Evolutionary conservation across 2,329 filamentous ascomycete species (phyloP), one percentile per base, ranked within the genome.

Genomic region (Xylaria sp.): DNA sequence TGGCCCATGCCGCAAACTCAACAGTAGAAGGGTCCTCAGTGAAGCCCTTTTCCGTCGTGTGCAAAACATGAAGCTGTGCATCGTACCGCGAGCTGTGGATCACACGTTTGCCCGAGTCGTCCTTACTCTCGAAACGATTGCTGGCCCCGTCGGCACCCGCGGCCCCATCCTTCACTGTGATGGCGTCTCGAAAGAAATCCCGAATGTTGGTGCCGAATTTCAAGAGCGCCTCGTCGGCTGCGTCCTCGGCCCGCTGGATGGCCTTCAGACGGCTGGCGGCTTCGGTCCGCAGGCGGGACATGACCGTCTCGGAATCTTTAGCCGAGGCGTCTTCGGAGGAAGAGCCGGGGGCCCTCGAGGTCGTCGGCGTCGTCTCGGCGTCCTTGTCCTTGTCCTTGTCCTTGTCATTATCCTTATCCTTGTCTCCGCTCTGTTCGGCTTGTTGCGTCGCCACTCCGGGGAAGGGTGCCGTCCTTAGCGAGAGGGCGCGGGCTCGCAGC

Each of bases 61-160:
- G 96, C 68, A 99, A 94, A 40, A 97, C 94, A 78, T 99, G 95
- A 70, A 99, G 84, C 81, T 98, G 96, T 0, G 96, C 96, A 77
- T 99, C 96, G 78, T 98, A 95, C 69, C 96, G 88, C 60, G 94
- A 97, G 1, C 93, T 93, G 79, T 99, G 96, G 72, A 98, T 97
- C 18, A 98, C 93, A 64, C 96, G 88, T 84, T 96, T 98, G 29
- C 94, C 95, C 59, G 90, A 88, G 5, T 92, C 90, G 80, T 98
- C 95, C 79, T 95, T 97, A 78, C 93, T 97, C 83, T 98, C 96
- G 76, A 98, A 99, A 4, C 98, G 85, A 37, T 97, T 89, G 58
- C 91, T 85, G 73, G 79, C 84, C n/a, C 84, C 83, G 73, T 88
- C 79, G 54, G 81, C 79, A 57, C 82, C 83, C 1, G 83, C 85